phyloP scores from a whole-genome alignment of 352 stramenopile genomes.

The Peronospora belbahrii region DNA sequence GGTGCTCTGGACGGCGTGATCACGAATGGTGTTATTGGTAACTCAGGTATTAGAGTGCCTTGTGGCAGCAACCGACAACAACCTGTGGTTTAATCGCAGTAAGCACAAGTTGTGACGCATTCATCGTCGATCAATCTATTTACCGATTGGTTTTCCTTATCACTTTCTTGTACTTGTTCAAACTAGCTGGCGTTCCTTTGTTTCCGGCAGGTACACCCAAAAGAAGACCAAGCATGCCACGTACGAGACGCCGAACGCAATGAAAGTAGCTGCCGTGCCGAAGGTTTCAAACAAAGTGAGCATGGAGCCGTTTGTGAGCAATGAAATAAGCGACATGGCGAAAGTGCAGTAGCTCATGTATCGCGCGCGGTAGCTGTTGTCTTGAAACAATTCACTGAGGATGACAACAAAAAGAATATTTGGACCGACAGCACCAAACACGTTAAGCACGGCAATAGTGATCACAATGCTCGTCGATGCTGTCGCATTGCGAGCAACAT shows the following conservation, averaged over 20 bases:
- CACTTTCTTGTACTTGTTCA: constrained; percentile 15
- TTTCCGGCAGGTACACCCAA: constrained; percentile 63
- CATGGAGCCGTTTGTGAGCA: constrained; percentile 77
- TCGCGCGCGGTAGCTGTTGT: constrained; percentile 67
- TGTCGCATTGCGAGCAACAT: constrained; percentile 37
- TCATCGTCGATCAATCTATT: constrained; percentile 20
- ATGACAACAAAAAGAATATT: constrained; percentile 83
- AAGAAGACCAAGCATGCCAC: constrained; percentile 63
- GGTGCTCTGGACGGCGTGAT: constrained; percentile 19
- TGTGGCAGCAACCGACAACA: constrained; percentile 12
- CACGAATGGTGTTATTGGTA: constrained; percentile 18
- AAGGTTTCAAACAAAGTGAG: constrained; percentile 67
- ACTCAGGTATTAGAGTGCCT: constrained; percentile 28
- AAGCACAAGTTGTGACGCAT: constrained; percentile 8
- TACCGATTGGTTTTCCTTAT: constrained; percentile 6
- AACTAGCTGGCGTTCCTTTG: constrained; percentile 67
- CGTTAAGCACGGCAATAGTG: constrained; percentile 64
- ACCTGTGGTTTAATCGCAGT: constrained; percentile 20
- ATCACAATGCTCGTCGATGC: constrained; percentile 51
- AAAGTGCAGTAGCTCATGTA: constrained; percentile 89
- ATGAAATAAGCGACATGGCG: constrained; percentile 79
- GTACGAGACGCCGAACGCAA: constrained; percentile 60
- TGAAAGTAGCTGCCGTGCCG: constrained; percentile 58
- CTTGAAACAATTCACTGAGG: constrained; percentile 76
- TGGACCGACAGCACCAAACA: constrained; percentile 65